These are phyloP conservation scores for Aspergillus costaricaensis DNA, from an alignment of 2,329 filamentous ascomycete genomes.

Conservation along the genomic window DNA sequence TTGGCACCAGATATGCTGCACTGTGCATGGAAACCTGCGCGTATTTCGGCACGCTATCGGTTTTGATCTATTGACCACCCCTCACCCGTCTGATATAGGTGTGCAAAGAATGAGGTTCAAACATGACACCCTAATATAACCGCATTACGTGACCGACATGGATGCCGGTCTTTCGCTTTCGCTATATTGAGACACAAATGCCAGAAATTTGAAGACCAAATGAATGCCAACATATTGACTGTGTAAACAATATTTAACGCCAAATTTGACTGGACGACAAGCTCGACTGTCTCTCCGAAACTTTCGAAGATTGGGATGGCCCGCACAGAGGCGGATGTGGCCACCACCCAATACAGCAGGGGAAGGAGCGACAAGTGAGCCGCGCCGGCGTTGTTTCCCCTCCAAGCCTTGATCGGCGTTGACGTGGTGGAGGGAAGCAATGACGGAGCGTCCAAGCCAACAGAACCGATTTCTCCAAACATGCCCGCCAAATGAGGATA, in stretches of 20 bases:
- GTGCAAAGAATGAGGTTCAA: conserved; percentile 2
- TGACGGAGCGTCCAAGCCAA: conserved; percentile 17
- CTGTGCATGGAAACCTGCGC: too few species aligned
- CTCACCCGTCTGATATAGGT: neutral
- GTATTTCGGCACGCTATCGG: neutral
- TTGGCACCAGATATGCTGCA: too few species aligned
- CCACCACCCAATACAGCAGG: conserved; percentile 12
- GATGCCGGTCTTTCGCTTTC: neutral
- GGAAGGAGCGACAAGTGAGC: conserved; percentile 4
- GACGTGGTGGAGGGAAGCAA: conserved; percentile 13
- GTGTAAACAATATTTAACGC: conserved; percentile 19
- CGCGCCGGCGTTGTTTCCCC: conserved; percentile 9
- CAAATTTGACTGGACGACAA: conserved; percentile 7
- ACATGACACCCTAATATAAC: neutral
- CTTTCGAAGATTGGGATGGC: conserved; percentile 12
- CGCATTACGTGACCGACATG: neutral
- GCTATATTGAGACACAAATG: neutral
- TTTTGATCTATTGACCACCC: neutral
- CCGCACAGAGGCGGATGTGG: conserved; percentile 6
- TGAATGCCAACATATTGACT: conserved; percentile 14
- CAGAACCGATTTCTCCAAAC: conserved; percentile 20
- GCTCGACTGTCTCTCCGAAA: conserved; percentile 10
- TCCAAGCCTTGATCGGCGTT: neutral
- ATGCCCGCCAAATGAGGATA: conserved; percentile 19
- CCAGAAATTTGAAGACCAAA: conserved; percentile 3